phyloP scores from a whole-genome alignment of 495 filamentous ascomycete species.

The Aspergillus homomorphus region DNA sequence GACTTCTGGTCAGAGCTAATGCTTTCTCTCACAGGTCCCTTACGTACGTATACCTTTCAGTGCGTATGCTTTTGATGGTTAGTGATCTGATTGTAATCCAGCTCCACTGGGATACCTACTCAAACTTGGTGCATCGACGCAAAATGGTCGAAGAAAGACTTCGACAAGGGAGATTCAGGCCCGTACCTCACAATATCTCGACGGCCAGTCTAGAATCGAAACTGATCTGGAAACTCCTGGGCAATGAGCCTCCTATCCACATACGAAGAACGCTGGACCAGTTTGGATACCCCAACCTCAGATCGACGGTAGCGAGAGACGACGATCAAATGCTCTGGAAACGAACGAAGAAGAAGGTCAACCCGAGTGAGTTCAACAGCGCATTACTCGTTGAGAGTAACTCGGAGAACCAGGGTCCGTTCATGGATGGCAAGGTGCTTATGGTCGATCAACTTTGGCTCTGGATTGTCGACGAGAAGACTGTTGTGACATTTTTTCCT shows the following conservation, averaged over 20 bases:
- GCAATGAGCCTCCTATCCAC: conserved; percentile 62
- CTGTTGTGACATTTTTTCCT: conserved; percentile 58
- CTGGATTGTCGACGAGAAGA: conserved; percentile 62
- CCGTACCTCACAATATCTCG: conserved; percentile 52
- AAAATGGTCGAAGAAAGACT: conserved; percentile 54
- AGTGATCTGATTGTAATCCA: conserved; percentile 29
- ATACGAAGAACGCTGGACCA: conserved; percentile 64
- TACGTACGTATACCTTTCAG: conserved; percentile 30
- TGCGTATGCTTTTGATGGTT: conserved; percentile 11
- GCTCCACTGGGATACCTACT: conserved; percentile 67
- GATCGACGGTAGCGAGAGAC: conserved; percentile 60
- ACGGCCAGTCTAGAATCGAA: conserved; percentile 54
- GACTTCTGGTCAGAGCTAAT: conserved; percentile 1
- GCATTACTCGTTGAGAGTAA: conserved; percentile 20
- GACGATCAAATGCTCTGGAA: conserved; percentile 73
- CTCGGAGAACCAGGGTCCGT: conserved; percentile 19
- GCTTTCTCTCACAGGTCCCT: conserved; percentile 5
- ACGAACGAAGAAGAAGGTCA: conserved; percentile 50
- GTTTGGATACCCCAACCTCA: conserved; percentile 61
- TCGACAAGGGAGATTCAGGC: conserved; percentile 54
- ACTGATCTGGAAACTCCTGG: conserved; percentile 63
- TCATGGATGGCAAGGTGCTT: conserved; percentile 58
- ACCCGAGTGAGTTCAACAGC: conserved; percentile 25
- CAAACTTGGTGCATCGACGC: conserved; percentile 56
- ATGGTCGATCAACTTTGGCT: conserved; percentile 73